Conservation (phyloP, 179 eudicot genomes). For the Camellia oleifera region DNA sequence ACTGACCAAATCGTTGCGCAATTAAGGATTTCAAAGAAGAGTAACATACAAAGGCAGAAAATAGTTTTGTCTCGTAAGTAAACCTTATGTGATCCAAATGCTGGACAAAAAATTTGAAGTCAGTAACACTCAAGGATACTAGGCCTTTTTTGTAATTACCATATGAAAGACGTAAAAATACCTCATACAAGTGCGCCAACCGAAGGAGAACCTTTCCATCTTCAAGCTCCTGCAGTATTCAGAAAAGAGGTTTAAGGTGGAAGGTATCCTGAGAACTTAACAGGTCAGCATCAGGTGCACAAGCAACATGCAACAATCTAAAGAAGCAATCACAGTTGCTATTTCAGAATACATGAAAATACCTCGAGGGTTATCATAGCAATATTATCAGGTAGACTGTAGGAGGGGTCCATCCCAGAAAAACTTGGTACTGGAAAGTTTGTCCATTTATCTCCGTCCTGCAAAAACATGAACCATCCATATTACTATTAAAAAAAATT, state of each 20-base stretch:
- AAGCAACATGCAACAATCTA: background rate
- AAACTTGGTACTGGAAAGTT: constrained; percentile 49
- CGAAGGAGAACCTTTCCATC: constrained; percentile 78
- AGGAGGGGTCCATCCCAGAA: constrained; percentile 67
- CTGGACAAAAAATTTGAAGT: background rate
- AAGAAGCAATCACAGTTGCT: background rate
- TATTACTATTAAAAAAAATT: background rate
- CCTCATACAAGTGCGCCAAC: constrained; percentile 91
- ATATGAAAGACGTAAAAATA: constrained; percentile 22
- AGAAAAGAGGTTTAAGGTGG: constrained; percentile 1
- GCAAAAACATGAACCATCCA: constrained; percentile 16
- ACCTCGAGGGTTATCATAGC: constrained; percentile 92
- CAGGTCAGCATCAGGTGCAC: background rate
- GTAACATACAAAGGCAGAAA: background rate
- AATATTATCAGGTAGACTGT: constrained; percentile 80
- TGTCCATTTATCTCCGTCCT: constrained; percentile 67
- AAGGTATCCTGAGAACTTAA: background rate
- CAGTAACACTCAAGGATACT: background rate
- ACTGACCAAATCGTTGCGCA: background rate
- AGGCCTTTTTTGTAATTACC: background rate
- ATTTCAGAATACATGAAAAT: background rate
- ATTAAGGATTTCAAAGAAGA: background rate
- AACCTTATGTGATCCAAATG: background rate
- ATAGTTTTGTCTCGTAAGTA: background rate
- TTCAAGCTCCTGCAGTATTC: constrained; percentile 59